Base-by-base conservation (phyloP, 2,329 filamentous ascomycete genomes). In the Davidsoniella virescens region DNA sequence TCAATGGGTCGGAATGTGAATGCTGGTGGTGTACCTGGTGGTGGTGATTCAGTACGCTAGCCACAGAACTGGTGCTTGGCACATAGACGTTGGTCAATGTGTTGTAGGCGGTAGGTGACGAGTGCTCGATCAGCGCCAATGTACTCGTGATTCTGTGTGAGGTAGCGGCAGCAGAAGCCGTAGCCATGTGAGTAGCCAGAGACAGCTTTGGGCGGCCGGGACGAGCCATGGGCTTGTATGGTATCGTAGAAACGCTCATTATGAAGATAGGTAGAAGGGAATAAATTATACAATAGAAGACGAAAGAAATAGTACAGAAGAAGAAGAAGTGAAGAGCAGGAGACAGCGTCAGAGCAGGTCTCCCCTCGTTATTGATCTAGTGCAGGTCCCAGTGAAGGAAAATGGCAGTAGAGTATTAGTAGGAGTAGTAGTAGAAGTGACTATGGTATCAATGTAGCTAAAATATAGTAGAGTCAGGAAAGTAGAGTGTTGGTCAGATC, bases 51-150 rank as follows among this genome's bases (percentile, higher is more conserved):
- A 8, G 29, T 8, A 33, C 1, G 9, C 29, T 33, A 6, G 29
- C 29, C 29, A 33, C 29, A 4, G 29, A 33, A 8, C 29, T 12
- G 12, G 29, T 33, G 29, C 29, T 33, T 8, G 29, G 12, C 29
- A 33, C 71, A 58, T 81, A 81, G 54, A 76, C 72, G 62, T 81
- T 81, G 49, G 76, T 78, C 38, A 81, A 68, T 2, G 78, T 81
- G 62, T 81, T 81, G 64, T 80, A 79, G 18, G 75, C 67, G 1
- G 78, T 81, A 3, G 76, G 75, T 29, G 77, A 78, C 52, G 68
- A 72, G 26, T 74, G 71, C 56, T 80, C 71, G 38, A 73, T 62
- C 47, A 68, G 65, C 18, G 67, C 62, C 41, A 72, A 59, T 4
- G 65, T 67, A 12, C 29, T 33, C 29, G 29, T 33, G 12, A 33